Percentiles rank a stretch among this genome's conserved stretches.
Evolutionary conservation across 2,329 filamentous ascomycete species (phyloP).

Genomic region (Fusarium anguioides): DNA sequence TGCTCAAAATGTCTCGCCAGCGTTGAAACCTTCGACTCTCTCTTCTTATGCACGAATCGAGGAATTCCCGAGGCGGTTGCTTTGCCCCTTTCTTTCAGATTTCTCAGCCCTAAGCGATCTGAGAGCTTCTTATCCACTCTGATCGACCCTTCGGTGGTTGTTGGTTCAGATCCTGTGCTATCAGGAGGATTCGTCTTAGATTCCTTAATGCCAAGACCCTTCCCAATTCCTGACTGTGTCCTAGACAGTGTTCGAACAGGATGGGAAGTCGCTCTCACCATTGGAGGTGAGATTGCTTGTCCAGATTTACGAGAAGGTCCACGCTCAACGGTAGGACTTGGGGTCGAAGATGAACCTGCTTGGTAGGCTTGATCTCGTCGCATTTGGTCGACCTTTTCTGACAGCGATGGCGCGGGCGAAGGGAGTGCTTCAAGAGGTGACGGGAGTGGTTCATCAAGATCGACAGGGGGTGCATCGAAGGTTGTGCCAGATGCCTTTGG

Average conservation of each 20-base stretch:
- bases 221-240: conserved; percentile 58
- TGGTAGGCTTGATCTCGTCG: conserved; percentile 59
- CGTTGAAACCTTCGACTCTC: conserved; percentile 85
- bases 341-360: conserved; percentile 46
- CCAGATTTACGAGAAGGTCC: conserved; percentile 58
- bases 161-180: conserved; percentile 32
- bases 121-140: conserved; percentile 80
- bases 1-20: conserved; percentile 97
- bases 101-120: conserved; percentile 74
- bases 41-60: conserved; percentile 81
- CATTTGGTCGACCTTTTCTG: conserved; percentile 63
- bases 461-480: conserved; percentile 31
- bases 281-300: conserved; percentile 61
- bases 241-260: conserved; percentile 60
- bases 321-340: conserved; percentile 49
- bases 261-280: conserved; percentile 65
- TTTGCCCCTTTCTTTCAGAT: conserved; percentile 71
- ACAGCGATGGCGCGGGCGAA: conserved; percentile 45
- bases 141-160: conserved; percentile 53
- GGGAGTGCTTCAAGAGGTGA: conserved; percentile 31
- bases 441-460: conserved; percentile 16
- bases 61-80: conserved; percentile 82
- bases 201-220: conserved; percentile 54
- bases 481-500: conserved; percentile 32
- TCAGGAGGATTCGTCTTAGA: conserved; percentile 45